Base-by-base conservation (phyloP, 2,329 filamentous ascomycete species). In the Pseudocercospora eumusae region DNA sequence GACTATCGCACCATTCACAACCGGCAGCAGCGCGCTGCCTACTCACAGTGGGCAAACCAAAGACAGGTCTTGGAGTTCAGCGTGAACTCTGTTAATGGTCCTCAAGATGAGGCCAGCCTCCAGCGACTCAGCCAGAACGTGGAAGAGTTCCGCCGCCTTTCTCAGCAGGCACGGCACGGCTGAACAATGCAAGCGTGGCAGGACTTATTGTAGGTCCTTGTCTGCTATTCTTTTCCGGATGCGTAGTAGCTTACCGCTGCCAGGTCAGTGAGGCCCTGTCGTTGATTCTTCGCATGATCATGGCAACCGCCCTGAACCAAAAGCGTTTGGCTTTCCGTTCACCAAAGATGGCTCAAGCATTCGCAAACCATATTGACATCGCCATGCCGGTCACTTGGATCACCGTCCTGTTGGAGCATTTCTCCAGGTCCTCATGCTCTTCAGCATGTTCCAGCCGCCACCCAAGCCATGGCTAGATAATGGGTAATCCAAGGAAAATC, bases 1-100 rank as follows among this genome's bases (percentile, higher is more conserved):
- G 33, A 55, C 28, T 23, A 45, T 44, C 58, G 49, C 53, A 36
- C 44, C 25, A 58, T 56, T 47, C 47, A 63, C 31, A 57, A 60
- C 47, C 54, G 62, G 42, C 64, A 70, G 57, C 49, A 64, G 42
- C 52, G 52, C 31, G 50, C 50, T 20, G 40, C 65, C 23, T 69
- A 69, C 56, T 61, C 70, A 7, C 69, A 71, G 56, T 72, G 70
- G 71, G 60, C 66, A 11, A 64, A 66, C 59, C 68, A 71, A 55
- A 59, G 63, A 6, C 64, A 71, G n/a, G 52, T 71, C 5, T 47
- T 68, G 18, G 61, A 67, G 23, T 64, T 66, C 58, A 66, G 71
- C 58, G 68, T 71, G 65, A 65, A 64, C 44, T 65, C 62, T 15
- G 61, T 70, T 4, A 67, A 65, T 18, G 65, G 64, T 45, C 70